A percentile compares a stretch with the other conserved stretches of the same genome.
Evolutionary conservation across 78 protist species (phyloP).

Genomic region (Polysphondylium violaceum): DNA sequence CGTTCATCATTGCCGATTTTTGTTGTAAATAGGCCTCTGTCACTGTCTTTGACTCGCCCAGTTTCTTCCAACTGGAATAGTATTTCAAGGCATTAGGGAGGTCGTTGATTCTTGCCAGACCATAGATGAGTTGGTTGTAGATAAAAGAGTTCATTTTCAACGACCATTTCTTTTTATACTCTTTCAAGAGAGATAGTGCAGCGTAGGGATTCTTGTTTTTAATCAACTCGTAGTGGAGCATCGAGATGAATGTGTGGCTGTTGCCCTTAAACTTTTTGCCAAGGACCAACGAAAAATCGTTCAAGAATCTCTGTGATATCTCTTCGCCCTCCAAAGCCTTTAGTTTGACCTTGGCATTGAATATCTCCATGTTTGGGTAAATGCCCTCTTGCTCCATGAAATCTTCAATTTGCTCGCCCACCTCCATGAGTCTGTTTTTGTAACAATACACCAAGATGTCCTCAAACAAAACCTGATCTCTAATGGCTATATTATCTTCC

Average conservation of each 20-base stretch:
- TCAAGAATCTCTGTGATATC: neutral
- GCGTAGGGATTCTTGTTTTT: neutral
- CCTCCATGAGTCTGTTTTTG: constrained; percentile 1
- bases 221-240: neutral
- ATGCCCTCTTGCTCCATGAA: constrained; percentile 24
- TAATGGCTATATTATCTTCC: neutral
- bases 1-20: neutral
- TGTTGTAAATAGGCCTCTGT: neutral
- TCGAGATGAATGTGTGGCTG: neutral
- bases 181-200: neutral
- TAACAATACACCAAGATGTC: constrained; percentile 25
- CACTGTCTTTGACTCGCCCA: neutral
- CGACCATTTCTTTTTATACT: constrained; percentile 24
- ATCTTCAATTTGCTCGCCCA: constrained; percentile 24
- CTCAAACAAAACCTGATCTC: constrained; percentile 9
- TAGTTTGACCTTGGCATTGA: constrained; percentile 30
- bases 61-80: neutral
- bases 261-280: neutral
- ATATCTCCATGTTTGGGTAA: constrained; percentile 28
- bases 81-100: neutral
- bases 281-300: neutral
- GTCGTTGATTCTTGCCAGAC: neutral
- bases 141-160: neutral
- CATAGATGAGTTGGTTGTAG: constrained; percentile 4
- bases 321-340: constrained; percentile 8